Evolutionary conservation across 169 alveolate genomes (phyloP).

Genomic region (Plasmodium gaboni): DNA sequence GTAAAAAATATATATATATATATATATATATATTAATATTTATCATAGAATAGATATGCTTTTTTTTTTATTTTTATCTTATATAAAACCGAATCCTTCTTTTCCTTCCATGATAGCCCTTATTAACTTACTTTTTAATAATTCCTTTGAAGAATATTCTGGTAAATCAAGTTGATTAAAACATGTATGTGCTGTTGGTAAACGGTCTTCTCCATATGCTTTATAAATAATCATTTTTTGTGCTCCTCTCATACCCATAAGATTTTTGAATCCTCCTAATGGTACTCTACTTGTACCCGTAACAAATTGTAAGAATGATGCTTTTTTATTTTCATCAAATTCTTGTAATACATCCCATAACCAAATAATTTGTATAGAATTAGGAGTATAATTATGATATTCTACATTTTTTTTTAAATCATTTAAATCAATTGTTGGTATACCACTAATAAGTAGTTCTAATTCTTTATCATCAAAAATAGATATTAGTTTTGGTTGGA

Average conservation of each 20-base stretch:
- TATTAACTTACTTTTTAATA: constrained; percentile 90
- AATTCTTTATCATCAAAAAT: constrained; percentile 96
- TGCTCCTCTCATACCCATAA: constrained; percentile 99
- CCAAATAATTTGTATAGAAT: constrained; percentile 92
- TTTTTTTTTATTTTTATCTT: neutral
- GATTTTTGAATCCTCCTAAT: constrained; percentile 97
- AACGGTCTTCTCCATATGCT: constrained; percentile 92
- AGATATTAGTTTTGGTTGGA: constrained; percentile 95
- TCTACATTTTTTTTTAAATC: constrained; percentile 96
- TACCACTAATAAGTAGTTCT: constrained; percentile 97
- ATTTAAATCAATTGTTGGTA: constrained; percentile 98
- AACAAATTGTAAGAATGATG: constrained; percentile 92
- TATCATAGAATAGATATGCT: neutral
- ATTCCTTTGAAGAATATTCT: constrained; percentile 95
- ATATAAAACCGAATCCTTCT: constrained; percentile 97
- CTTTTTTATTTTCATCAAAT: constrained; percentile 94
- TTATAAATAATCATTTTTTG: constrained; percentile 96
- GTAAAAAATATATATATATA: neutral
- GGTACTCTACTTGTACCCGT: constrained; percentile 95
- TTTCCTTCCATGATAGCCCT: constrained; percentile 96
- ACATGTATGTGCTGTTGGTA: constrained; percentile 99
- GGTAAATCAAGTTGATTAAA: constrained; percentile 99
- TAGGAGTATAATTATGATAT: constrained; percentile 94
- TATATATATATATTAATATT: neutral
- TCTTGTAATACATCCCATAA: constrained; percentile 95